Evolutionary conservation across 768 basidiomycete genomes (phyloP).

Genomic region (Crucibulum laeve): DNA sequence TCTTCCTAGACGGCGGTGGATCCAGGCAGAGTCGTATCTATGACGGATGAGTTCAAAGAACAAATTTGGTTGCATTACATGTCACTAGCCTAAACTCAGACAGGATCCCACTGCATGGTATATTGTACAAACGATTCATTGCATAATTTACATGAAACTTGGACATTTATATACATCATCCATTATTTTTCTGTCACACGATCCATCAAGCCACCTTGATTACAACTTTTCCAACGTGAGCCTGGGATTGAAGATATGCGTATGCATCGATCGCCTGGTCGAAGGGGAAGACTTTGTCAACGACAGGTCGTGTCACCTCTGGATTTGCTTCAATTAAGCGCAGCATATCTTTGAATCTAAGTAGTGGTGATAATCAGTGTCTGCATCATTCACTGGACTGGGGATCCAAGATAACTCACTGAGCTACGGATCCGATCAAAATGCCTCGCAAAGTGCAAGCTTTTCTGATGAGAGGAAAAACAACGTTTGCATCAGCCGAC

Average conservation of each 20-base stretch:
- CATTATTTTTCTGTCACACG: constrained; percentile 2
- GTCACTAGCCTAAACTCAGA: too few species aligned
- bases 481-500: not conserved
- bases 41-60: constrained; percentile 12
- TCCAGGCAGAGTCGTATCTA: constrained; percentile 26
- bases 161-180: not conserved
- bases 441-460: constrained; percentile 40
- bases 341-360: constrained; percentile 49
- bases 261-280: constrained; percentile 47
- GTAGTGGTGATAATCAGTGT: not conserved
- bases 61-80: too few species aligned
- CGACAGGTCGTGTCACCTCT: constrained; percentile 37
- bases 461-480: constrained; percentile 24
- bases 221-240: constrained; percentile 58
- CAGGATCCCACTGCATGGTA: too few species aligned
- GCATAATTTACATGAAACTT: too few species aligned
- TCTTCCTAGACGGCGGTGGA: constrained; percentile 65
- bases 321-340: constrained; percentile 35
- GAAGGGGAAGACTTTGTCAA: constrained; percentile 57
- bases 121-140: too few species aligned
- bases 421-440: constrained; percentile 43
- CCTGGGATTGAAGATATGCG: constrained; percentile 43
- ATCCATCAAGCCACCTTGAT: constrained; percentile 30
- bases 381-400: not conserved
- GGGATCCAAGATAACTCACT: constrained; percentile 25